These are phyloP conservation scores for Colletotrichum cordylinicola DNA, from an alignment of 2,329 filamentous ascomycete species.

Conservation along the genomic window DNA sequence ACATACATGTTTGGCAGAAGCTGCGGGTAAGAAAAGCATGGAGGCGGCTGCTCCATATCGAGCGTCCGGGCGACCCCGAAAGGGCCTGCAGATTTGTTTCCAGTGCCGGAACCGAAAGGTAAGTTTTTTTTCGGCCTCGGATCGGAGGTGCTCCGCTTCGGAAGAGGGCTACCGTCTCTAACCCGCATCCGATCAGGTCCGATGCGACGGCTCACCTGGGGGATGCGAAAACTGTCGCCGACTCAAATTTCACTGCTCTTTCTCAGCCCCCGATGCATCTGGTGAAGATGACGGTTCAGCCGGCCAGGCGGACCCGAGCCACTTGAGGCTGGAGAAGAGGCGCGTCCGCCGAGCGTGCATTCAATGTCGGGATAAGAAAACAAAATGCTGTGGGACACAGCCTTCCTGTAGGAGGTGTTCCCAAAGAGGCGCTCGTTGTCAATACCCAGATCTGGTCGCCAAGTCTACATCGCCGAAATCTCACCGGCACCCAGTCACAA, in stretches of 20 bases:
- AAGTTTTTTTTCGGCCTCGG: neutral
- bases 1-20: neutral
- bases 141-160: neutral
- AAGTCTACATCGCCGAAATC: neutral
- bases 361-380: constrained; percentile 12
- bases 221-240: constrained; percentile 16
- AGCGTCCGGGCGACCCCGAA: constrained; percentile 11
- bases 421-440: neutral
- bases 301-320: neutral
- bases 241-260: constrained; percentile 17
- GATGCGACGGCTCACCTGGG: constrained; percentile 11
- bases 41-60: neutral
- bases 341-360: constrained; percentile 16
- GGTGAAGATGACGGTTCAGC: neutral
- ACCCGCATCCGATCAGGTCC: constrained; percentile 5
- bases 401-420: constrained; percentile 6
- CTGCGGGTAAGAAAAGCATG: constrained; percentile 1
- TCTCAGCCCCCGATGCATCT: neutral
- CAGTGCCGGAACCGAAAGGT: constrained; percentile 22
- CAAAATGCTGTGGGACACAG: constrained; percentile 13
- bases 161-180: neutral
- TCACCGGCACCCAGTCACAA: neutral
- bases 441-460: neutral
- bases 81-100: constrained; percentile 16
- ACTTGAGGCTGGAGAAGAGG: constrained; percentile 11